phyloP scores from a whole-genome alignment of 176 grass and related monocot genomes.

The Aegilops sharonensis region DNA sequence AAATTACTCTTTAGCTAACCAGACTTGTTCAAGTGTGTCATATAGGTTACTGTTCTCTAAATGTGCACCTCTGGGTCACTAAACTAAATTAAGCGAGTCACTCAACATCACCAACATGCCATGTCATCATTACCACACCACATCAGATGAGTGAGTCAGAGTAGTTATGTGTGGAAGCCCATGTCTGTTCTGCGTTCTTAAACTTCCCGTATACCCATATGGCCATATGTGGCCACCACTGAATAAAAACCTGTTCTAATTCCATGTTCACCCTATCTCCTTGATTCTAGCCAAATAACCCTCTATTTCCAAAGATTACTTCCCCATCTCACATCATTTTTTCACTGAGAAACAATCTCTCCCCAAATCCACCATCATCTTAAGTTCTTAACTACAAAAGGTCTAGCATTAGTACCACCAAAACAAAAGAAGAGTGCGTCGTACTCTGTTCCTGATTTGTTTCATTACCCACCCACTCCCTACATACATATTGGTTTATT shows the following conservation, averaged over 20 bases:
- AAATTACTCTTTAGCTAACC: neutral
- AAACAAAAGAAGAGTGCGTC: neutral
- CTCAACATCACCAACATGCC: neutral
- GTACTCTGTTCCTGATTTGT: neutral
- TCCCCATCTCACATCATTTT: neutral
- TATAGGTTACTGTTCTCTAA: neutral
- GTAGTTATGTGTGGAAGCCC: neutral
- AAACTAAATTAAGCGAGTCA: neutral
- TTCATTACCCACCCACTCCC: neutral
- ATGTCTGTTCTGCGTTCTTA: neutral
- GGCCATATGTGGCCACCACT: neutral
- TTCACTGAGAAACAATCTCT: neutral
- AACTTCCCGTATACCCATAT: neutral
- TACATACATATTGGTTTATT: neutral
- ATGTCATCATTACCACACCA: neutral
- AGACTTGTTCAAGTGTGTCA: neutral
- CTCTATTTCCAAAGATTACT: neutral
- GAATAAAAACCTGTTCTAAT: neutral
- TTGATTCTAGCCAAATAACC: neutral
- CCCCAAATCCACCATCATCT: neutral
- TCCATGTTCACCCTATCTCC: neutral
- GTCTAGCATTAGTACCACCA: neutral
- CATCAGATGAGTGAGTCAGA: neutral
- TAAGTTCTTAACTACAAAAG: neutral
- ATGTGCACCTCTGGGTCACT: neutral